Evolutionary conservation across 2,329 filamentous ascomycete genomes (phyloP).

Genomic region (Trichoderma sp.): DNA sequence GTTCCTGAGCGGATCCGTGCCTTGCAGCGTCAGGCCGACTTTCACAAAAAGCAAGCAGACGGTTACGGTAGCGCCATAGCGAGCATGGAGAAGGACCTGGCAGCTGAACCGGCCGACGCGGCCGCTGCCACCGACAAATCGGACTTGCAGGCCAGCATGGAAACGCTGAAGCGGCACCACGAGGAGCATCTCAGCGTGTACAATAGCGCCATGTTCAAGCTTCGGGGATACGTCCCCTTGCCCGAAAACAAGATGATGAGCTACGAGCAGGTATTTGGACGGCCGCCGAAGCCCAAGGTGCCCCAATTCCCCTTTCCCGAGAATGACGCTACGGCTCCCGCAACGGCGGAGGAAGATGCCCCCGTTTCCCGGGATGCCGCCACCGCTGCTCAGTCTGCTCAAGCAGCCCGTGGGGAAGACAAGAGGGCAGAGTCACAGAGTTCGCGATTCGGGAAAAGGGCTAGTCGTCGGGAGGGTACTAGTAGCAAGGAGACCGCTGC

Average conservation of each 20-base stretch:
- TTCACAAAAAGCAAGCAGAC: slow-evolving; percentile 39
- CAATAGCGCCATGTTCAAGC: slow-evolving; percentile 35
- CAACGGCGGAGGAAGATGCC: not conserved
- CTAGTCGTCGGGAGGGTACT: not conserved
- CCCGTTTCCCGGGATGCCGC: not conserved
- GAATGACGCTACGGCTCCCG: not conserved
- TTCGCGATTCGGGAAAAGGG: slow-evolving; percentile 20
- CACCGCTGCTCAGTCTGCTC: not conserved
- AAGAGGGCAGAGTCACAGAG: not conserved
- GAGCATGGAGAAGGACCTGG: slow-evolving; percentile 34
- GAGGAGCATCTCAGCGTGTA: slow-evolving; percentile 36
- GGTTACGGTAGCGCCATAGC: slow-evolving; percentile 34
- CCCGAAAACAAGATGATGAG: slow-evolving; percentile 38
- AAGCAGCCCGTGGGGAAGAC: not conserved
- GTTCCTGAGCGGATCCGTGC: slow-evolving; percentile 34
- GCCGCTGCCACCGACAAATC: slow-evolving; percentile 3
- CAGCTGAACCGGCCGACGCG: not conserved
- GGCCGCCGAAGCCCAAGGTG: slow-evolving; percentile 30
- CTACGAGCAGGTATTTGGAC: slow-evolving; percentile 38
- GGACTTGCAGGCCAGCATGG: slow-evolving; percentile 27
- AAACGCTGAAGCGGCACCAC: slow-evolving; percentile 35
- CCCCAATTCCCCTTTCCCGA: slow-evolving; percentile 12
- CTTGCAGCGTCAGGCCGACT: slow-evolving; percentile 37
- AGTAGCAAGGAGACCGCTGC: slow-evolving; percentile 20
- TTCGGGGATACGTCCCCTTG: slow-evolving; percentile 37